phyloP scores from a whole-genome alignment of 1,284 basidiomycete species.

The Ganoderma meredithae region DNA sequence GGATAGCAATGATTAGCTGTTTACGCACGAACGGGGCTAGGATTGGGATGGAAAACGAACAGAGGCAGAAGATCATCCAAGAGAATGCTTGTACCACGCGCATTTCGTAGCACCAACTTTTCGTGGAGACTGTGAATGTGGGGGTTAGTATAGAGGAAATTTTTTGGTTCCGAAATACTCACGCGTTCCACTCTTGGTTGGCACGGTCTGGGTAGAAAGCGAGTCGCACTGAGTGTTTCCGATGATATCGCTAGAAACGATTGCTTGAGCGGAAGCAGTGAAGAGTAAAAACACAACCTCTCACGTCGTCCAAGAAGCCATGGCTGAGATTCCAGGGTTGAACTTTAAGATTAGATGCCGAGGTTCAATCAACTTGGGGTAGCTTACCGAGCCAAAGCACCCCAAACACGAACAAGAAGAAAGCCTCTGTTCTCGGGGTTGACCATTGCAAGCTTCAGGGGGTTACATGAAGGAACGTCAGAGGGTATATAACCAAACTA shows the following conservation, averaged over 20 bases:
- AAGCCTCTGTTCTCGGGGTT: slow-evolving; percentile 66
- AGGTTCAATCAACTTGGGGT: not conserved
- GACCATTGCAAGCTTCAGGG: slow-evolving; percentile 67
- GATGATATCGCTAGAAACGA: slow-evolving; percentile 67
- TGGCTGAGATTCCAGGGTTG: slow-evolving; percentile 50
- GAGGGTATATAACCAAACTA: slow-evolving; percentile 7
- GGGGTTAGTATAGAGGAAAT: slow-evolving; percentile 3
- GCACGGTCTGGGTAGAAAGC: slow-evolving; percentile 52
- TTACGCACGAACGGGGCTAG: not conserved
- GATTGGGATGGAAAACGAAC: slow-evolving; percentile 46
- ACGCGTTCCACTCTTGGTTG: slow-evolving; percentile 66
- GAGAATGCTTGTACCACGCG: slow-evolving; percentile 80
- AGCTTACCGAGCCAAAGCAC: slow-evolving; percentile 72
- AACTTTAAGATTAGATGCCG: not conserved
- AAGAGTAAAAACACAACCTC: slow-evolving; percentile 35
- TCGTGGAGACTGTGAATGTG: slow-evolving; percentile 55
- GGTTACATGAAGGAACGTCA: not conserved
- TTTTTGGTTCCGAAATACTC: slow-evolving; percentile 35
- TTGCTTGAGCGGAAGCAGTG: slow-evolving; percentile 9
- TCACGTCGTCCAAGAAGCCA: slow-evolving; percentile 79
- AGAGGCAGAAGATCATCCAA: slow-evolving; percentile 72
- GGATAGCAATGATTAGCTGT: slow-evolving; percentile 17
- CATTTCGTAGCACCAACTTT: slow-evolving; percentile 77
- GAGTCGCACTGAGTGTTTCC: slow-evolving; percentile 69
- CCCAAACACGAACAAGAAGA: slow-evolving; percentile 60